Evolutionary conservation across 2,329 filamentous ascomycete species (phyloP).

Genomic region (Claviceps fusiformis): DNA sequence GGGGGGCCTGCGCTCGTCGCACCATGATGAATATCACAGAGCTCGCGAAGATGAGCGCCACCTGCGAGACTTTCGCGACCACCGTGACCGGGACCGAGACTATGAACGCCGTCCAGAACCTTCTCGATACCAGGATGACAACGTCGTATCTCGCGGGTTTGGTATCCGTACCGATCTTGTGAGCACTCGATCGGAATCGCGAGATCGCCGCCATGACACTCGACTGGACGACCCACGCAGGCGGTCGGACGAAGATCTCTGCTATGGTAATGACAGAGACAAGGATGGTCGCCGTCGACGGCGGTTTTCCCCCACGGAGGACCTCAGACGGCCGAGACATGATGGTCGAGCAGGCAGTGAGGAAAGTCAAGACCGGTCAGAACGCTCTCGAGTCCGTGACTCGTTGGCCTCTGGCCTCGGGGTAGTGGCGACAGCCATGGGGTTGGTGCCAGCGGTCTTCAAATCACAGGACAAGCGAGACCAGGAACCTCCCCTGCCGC

Average conservation of each 20-base stretch:
- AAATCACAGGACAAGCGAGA: conserved; percentile 25
- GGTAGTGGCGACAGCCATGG: conserved; percentile 34
- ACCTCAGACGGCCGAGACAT: conserved; percentile 17
- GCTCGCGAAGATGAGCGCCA: conserved; percentile 33
- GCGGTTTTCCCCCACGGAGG: conserved; percentile 13
- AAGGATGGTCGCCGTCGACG: conserved; percentile 16
- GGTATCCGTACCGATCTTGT: conserved; percentile 32
- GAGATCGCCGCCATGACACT: conserved; percentile 23
- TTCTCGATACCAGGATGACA: conserved; percentile 31
- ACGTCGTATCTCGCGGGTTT: conserved; percentile 34
- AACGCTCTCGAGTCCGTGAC: conserved; percentile 31
- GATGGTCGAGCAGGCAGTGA: conserved; percentile 18
- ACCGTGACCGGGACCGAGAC: conserved; percentile 14
- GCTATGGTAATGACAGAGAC: conserved; percentile 16
- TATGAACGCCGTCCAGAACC: conserved; percentile 16
- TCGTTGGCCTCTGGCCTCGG: conserved; percentile 34
- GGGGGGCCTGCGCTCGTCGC: conserved; percentile 25
- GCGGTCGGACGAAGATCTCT: conserved; percentile 18
- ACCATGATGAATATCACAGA: conserved; percentile 35
- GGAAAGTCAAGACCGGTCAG: conserved; percentile 20
- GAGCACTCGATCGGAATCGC: conserved; percentile 27
- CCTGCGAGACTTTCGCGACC: conserved; percentile 28
- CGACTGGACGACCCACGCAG: conserved; percentile 16
- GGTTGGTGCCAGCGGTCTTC: conserved; percentile 23
- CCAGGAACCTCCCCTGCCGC: conserved; percentile 16